Base-by-base conservation (phyloP, 768 basidiomycete genomes). In the Lactifluus pinguis region DNA sequence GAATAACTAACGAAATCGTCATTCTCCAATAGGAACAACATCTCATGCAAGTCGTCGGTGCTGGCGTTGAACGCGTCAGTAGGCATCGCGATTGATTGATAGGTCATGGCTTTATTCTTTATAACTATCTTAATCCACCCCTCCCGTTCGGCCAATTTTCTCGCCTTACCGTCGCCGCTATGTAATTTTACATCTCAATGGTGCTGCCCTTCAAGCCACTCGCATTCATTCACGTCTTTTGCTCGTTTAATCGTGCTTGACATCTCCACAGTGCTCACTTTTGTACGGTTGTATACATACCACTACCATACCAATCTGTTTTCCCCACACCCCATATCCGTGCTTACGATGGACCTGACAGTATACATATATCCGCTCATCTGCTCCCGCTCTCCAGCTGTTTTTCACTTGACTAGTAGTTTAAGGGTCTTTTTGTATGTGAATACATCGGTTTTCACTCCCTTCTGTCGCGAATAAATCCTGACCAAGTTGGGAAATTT, bases 341-440 rank as follows among this genome's bases (percentile, higher is more conserved):
- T 19, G 25, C 2, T 25, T 19, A 19, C 38, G 9, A 51, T 53
- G 60, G 60, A 61, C 50, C 38, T 38, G 39, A 17, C 19, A 34
- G 42, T 32, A 41, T 36, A 39, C 42, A 21, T 61, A 47, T 51
- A 45, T 30, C 32, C 41, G 9, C 36, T 53, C 34, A 48, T 53
- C 15, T 21, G 11, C 14, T 29, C 39, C 3, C 9, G 32, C 15
- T 51, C 21, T 21, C 21, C 29, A 15, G 32, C 53, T 15, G 25
- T 25, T 15, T 44, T 32, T 50, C 53, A 30, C 17, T 61, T 21
- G 6, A 25, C 61, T 42, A 47, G n/a, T n/a, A n/a, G 29, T 29
- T 53, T 70, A 14, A 60, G 63, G 58, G 73, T 25, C 72, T 61
- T 80, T 50, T 30, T 60, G 54, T 50, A n/a, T n/a, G n/a, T 57